Evolutionary conservation across 768 basidiomycete species (phyloP), one percentile per base, ranked within the genome.

Genomic region (Stropharia rugosoannulata): DNA sequence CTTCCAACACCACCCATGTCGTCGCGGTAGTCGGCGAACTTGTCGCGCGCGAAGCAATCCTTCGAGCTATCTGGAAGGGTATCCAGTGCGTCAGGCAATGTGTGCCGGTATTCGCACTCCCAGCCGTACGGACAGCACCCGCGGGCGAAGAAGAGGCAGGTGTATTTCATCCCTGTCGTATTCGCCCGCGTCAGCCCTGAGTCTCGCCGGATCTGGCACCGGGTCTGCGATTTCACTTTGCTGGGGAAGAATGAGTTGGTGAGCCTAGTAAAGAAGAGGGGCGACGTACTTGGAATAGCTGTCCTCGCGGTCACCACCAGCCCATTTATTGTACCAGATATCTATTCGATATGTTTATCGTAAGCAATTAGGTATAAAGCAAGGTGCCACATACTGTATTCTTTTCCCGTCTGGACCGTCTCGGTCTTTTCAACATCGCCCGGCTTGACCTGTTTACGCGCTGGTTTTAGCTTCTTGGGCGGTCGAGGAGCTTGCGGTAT

Each of bases 261-360:
- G 16, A 27, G 41, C 36, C 27, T 2, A 43, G 41, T 35, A 32
- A 22, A 29, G n/a, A 15, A 50, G 41, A 32, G 9, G 29, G 29
- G 29, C 29, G 5, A 58, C 88, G 55, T 61, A 94, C 95, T 94
- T 96, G 36, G 95, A 95, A 68, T 98, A 94, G 55, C 84, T 89
- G 68, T 99, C 96, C 70, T 98, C 97, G 29, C 93, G 84, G 69
- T 99, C 97, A 54, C 96, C 97, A 51, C 97, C 97, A n/a, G 97
- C 97, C 96, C 96, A 98, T 75, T 97, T 96, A 73, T 98, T 95
- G 70, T 96, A 98, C 96, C 97, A 99, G 49, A 96, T 90, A 72
- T 99, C 91, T 90, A 57, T 41, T 40, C 32, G 52, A 49, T 60
- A 61, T 60, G 4, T 22, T 22, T 35, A 51, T 25, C 3, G 48